A percentile compares a stretch with the other conserved stretches of the same genome.
These are phyloP conservation scores for Thermomucor indicae-seudaticae DNA, from an alignment of 371 early-diverging fungal species.

Conservation along the genomic window DNA sequence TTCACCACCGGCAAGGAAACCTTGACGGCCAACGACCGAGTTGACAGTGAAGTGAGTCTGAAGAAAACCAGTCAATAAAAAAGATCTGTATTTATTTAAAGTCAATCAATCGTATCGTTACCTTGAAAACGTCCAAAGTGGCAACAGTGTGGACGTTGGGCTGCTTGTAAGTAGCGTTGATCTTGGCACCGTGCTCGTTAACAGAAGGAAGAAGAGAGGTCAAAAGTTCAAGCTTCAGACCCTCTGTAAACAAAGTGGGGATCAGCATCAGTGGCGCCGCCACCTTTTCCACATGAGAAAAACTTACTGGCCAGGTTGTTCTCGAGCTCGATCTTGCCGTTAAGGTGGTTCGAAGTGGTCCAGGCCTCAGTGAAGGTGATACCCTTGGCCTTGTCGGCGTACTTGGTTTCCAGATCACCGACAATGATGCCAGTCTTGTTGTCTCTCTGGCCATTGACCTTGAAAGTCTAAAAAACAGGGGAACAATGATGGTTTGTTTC, in stretches of 20 bases:
- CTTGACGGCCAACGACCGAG: slow-evolving; percentile 68
- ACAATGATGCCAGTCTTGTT: slow-evolving; percentile 91
- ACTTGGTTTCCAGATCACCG: slow-evolving; percentile 96
- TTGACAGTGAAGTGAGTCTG: slow-evolving; percentile 47
- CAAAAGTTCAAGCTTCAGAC: slow-evolving; percentile 43
- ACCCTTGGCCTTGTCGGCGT: slow-evolving; percentile 88
- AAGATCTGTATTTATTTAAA: neutral
- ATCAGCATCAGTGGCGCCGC: neutral
- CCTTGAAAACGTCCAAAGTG: slow-evolving; percentile 45
- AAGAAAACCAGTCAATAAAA: slow-evolving; percentile 1
- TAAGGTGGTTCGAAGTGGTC: slow-evolving; percentile 91
- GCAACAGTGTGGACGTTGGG: slow-evolving; percentile 48
- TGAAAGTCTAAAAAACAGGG: slow-evolving; percentile 72
- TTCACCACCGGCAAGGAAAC: slow-evolving; percentile 89
- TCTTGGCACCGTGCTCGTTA: slow-evolving; percentile 44
- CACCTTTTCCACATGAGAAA: neutral
- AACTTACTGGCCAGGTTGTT: slow-evolving; percentile 85
- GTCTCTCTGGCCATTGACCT: slow-evolving; percentile 91
- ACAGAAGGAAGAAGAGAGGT: slow-evolving; percentile 44
- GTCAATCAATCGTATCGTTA: slow-evolving; percentile 6
- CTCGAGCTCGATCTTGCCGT: slow-evolving; percentile 88
- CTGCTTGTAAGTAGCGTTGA: slow-evolving; percentile 44
- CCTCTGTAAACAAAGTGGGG: slow-evolving; percentile 21
- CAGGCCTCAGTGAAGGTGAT: slow-evolving; percentile 92
- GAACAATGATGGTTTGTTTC: neutral